Evolutionary conservation across 192 early-diverging fungal genomes (phyloP).

Genomic region (Coemansia guatemalensis): DNA sequence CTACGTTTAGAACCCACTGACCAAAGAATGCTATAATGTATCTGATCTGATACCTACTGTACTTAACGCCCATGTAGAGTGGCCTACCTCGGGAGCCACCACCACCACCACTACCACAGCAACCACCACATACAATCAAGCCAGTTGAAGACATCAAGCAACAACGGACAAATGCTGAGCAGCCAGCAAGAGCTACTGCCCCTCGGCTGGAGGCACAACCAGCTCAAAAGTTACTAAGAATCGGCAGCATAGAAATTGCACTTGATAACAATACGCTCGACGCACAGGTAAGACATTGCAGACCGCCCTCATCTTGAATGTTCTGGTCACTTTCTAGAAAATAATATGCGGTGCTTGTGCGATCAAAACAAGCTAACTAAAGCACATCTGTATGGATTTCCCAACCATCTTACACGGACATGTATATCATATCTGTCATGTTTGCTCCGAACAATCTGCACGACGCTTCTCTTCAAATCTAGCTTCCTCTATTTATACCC

Average conservation of each 20-base stretch:
- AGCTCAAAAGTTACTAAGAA: constrained; percentile 11
- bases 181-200: constrained; percentile 4
- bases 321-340: neutral
- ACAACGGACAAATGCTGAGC: constrained; percentile 6
- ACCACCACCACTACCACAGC: neutral
- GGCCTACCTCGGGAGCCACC: neutral
- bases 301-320: neutral
- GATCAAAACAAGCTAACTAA: neutral
- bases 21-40: neutral
- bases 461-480: neutral
- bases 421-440: neutral
- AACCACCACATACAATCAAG: constrained; percentile 1
- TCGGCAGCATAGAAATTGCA: constrained; percentile 27
- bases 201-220: neutral
- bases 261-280: constrained; percentile 4
- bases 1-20: too few relatives aligned
- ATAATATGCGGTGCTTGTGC: neutral
- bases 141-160: constrained; percentile 8
- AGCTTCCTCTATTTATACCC: constrained; percentile 31
- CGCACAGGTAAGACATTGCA: constrained; percentile 1
- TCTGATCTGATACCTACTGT: neutral
- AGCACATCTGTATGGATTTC: neutral
- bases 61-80: neutral
- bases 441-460: neutral
- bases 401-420: neutral